Evolutionary conservation across 306 rosid species (phyloP), one percentile per base, ranked within the genome.

Genomic region (Rosa persica): DNA sequence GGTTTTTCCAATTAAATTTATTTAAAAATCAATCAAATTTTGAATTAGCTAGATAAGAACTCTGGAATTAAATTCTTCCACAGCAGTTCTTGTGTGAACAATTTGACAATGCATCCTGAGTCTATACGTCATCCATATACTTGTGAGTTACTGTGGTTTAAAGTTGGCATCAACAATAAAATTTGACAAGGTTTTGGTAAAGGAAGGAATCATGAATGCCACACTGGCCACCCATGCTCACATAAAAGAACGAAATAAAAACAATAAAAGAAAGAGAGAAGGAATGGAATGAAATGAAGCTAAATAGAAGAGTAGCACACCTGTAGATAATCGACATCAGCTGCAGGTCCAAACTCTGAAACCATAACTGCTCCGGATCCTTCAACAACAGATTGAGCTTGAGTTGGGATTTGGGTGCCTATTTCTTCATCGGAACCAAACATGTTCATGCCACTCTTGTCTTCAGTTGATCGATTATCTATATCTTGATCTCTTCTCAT

Each of bases 261-360:
- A 25, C 20, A 5, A 16, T 5, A 40, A 40, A 67, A 76, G 16
- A 40, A 48, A 30, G 19, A 9, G 25, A 27, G 36, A 67, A 22
- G 22, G 54, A 15, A 27, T 46, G 22, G 54, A 15, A 27, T 46
- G 52, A 40, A 36, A 49, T 48, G 22, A 46, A 40, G 70, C 52
- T 38, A 74, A 27, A 46, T 13, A 30, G 81, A 69, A n/a, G 52
- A 68, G 51, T 64, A 75, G 70, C 84, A 77, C 20, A 91, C 99
- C 99, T 95, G 99, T 36, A 93, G 84, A 85, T 95, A 95, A 87
- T 95, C 99, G 51, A 95, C 98, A 82, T 95, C 98, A 13, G 93
- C 91, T 80, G 72, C 83, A 61, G 97, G 96, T 80, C 85, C 86
- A 81, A 83, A 95, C 79, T 95, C 92, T 12, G 91, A 78, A 40